A percentile compares a stretch with the other conserved stretches of the same genome.
phyloP scores from a whole-genome alignment of 352 stramenopile genomes.

The Phytophthora sp. region DNA sequence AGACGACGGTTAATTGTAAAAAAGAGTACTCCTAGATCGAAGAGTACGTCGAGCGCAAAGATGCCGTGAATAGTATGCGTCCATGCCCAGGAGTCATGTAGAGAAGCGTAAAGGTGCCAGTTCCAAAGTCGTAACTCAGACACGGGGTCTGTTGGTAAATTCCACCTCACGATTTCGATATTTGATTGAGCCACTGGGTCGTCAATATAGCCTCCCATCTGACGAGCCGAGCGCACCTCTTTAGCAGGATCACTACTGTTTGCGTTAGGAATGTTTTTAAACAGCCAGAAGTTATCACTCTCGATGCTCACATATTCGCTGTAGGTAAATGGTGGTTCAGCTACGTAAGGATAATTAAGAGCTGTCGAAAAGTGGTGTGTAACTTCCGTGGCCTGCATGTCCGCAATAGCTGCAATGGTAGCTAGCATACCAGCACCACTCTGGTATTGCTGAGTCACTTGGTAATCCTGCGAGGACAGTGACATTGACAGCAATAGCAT shows the following conservation, averaged over 20 bases:
- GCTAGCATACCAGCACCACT: slow-evolving; percentile 13
- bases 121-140: slow-evolving; percentile 19
- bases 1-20: slow-evolving; percentile 37
- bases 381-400: slow-evolving; percentile 19
- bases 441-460: slow-evolving; percentile 15
- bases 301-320: slow-evolving; percentile 4
- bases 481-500: slow-evolving; percentile 23
- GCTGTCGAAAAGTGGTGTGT: slow-evolving; percentile 23
- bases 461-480: slow-evolving; percentile 29
- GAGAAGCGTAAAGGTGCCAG: slow-evolving; percentile 23
- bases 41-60: slow-evolving; percentile 36
- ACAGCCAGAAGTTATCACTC: slow-evolving; percentile 17
- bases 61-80: slow-evolving; percentile 40
- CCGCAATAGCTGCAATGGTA: slow-evolving; percentile 25
- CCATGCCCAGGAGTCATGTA: slow-evolving; percentile 53
- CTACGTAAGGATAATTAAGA: slow-evolving; percentile 28
- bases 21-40: slow-evolving; percentile 38
- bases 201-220: slow-evolving; percentile 36
- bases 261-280: slow-evolving; percentile 1
- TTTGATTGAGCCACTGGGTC: slow-evolving; percentile 41
- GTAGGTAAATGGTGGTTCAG: slow-evolving; percentile 13
- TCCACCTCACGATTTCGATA: slow-evolving; percentile 34
- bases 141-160: slow-evolving; percentile 19
- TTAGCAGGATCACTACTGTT: slow-evolving; percentile 7
- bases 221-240: slow-evolving; percentile 25